Base-by-base conservation (phyloP, 2,329 filamentous ascomycete genomes). In the Tolypocladium tropicale region DNA sequence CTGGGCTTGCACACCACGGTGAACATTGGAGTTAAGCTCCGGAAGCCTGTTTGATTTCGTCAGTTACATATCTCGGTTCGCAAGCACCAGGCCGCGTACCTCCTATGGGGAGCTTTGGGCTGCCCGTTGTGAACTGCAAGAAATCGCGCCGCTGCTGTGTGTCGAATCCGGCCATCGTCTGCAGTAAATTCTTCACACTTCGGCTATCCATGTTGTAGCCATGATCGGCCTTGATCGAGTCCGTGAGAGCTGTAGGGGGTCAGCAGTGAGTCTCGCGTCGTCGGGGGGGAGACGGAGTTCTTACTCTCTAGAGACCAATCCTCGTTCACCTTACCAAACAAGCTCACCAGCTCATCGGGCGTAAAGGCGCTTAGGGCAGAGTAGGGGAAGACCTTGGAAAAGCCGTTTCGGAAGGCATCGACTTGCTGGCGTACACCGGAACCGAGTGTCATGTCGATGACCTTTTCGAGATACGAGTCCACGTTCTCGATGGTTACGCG, bases 1-100 rank as follows among this genome's bases (percentile, higher is more conserved):
- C 90, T 95, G n/a, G 93, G 93, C 72, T 96, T 96, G 80, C 94
- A 97, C 48, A 99, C 94, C 60, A 99, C 94, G 3, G 94, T 99
- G 70, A 99, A 97, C 86, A 97, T 96, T 23, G 94, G 94, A 2
- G 91, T 97, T 59, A 99, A 83, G 70, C 86, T 89, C 76, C 95
- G 96, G 82, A 99, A 99, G 58, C 94, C 92, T 96, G 56, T 51
- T 41, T 10, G 25, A 54, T 53, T 36, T 57, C 34, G 64, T 78
- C 66, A 77, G 71, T 58, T 53, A 56, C 12, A 21, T 7, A 36
- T 53, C 51, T 23, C 9, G 37, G 6, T 33, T 7, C 12, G 6
- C 10, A 3, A 4, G 12, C n/a, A 7, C 54, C 28, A 56, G 46
- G 33, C 2, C 2, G 77, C 85, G 67, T 81, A 95, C 93, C 94